A percentile compares a stretch with the other conserved stretches of the same genome.
These are phyloP conservation scores for Cudoniella acicularis DNA, from an alignment of 495 filamentous ascomycete genomes.

Conservation along the genomic window DNA sequence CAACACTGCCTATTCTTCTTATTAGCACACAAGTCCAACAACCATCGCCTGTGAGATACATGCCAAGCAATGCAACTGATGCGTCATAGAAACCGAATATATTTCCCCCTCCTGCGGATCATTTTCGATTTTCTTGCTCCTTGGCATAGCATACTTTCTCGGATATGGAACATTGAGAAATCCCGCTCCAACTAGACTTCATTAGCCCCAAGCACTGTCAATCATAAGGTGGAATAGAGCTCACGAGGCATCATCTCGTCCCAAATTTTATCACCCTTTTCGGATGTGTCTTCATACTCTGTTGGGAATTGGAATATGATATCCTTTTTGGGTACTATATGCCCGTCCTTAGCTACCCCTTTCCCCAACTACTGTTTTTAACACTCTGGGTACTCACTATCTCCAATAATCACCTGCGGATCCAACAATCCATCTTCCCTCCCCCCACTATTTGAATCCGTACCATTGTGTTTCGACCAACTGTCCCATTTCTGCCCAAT, in stretches of 20 bases:
- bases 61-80: constrained; percentile 31
- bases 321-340: constrained; percentile 23
- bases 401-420: constrained; percentile 18
- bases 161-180: constrained; percentile 29
- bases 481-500: constrained; percentile 11
- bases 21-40: neutral
- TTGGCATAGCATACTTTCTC: constrained; percentile 23
- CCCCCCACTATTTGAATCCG: neutral
- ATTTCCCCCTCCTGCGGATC: constrained; percentile 22
- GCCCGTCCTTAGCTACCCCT: neutral
- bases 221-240: neutral
- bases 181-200: constrained; percentile 24
- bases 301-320: constrained; percentile 25
- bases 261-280: constrained; percentile 25
- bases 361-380: neutral
- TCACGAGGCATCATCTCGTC: constrained; percentile 28
- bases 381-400: constrained; percentile 9
- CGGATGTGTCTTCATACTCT: constrained; percentile 24
- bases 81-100: constrained; percentile 28
- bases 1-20: constrained; percentile 18
- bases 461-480: neutral
- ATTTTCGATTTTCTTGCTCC: constrained; percentile 20
- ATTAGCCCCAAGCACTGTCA: neutral
- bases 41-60: neutral
- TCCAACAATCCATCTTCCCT: constrained; percentile 6